Percentiles rank a stretch among this genome's conserved stretches.
Evolutionary conservation across 2,329 filamentous ascomycete species (phyloP).

Genomic region (Remersonia thermophila): DNA sequence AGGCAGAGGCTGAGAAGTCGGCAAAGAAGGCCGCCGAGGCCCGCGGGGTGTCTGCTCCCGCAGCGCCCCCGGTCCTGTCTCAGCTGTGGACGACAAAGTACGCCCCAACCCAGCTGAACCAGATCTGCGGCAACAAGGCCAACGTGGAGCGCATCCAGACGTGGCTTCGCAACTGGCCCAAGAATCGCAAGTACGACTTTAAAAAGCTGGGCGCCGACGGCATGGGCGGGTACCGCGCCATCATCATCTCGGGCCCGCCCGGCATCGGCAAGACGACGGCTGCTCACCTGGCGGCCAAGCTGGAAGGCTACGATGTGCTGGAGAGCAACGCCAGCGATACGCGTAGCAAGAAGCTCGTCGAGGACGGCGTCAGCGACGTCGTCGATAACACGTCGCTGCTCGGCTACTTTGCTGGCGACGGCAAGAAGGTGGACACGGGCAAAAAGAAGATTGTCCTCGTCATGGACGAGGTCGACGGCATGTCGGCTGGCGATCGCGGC

Average conservation of each 20-base stretch:
- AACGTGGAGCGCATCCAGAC: constrained; percentile 79
- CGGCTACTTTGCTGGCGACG: constrained; percentile 79
- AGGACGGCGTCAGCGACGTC: constrained; percentile 75
- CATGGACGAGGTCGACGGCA: constrained; percentile 98
- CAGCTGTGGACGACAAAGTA: constrained; percentile 93
- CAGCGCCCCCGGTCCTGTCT: constrained; percentile 32
- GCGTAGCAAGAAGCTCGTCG: constrained; percentile 90
- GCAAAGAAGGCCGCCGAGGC: constrained; percentile 37
- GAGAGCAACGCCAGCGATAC: constrained; percentile 95
- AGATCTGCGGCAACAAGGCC: constrained; percentile 91
- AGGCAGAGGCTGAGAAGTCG: constrained; percentile 38
- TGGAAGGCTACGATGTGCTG: constrained; percentile 86
- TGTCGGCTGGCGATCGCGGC: constrained; percentile 93
- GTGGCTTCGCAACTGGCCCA: constrained; percentile 77
- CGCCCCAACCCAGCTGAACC: constrained; percentile 68
- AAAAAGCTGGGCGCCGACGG: constrained; percentile 75
- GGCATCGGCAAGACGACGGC: constrained; percentile 97
- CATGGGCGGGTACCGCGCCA: constrained; percentile 69
- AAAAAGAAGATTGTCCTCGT: constrained; percentile 94
- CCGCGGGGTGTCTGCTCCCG: constrained; percentile 29
- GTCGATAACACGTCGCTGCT: constrained; percentile 87
- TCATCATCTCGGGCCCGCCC: constrained; percentile 72
- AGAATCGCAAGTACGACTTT: constrained; percentile 68
- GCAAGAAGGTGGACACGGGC: constrained; percentile 61
- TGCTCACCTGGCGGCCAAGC: constrained; percentile 81